A percentile compares a stretch with the other conserved stretches of the same genome.
Evolutionary conservation across 495 filamentous ascomycete species (phyloP).

Genomic region (Xylaria telfairii): DNA sequence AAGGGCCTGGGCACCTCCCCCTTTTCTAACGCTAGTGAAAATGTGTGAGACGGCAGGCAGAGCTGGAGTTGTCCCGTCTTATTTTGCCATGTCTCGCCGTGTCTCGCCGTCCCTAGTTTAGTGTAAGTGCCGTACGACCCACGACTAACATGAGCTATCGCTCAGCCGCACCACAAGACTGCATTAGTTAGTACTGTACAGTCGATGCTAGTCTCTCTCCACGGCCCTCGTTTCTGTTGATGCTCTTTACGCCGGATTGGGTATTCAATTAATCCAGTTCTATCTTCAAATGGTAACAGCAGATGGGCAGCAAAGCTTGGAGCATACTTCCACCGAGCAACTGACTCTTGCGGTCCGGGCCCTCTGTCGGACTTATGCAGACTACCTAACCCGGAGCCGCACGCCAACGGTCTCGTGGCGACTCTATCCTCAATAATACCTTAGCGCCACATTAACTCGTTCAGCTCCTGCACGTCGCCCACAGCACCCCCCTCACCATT

Average conservation of each 20-base stretch:
- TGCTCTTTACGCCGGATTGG: background rate
- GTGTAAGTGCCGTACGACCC: background rate
- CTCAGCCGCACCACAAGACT: background rate
- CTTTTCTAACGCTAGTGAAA: background rate
- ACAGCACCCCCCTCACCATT: constrained; percentile 26
- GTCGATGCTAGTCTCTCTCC: background rate
- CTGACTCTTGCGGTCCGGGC: background rate
- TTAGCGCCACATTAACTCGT: constrained; percentile 33
- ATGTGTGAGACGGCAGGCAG: background rate
- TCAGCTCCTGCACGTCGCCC: constrained; percentile 42
- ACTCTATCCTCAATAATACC: constrained; percentile 32
- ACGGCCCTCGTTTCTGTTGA: background rate
- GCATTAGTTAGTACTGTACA: background rate
- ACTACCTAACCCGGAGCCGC: constrained; percentile 4
- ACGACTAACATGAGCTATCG: background rate
- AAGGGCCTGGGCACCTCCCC: background rate
- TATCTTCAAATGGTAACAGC: background rate
- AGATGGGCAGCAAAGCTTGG: background rate
- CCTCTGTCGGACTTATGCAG: background rate
- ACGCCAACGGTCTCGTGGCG: constrained; percentile 27
- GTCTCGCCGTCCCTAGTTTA: background rate
- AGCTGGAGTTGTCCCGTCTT: constrained; percentile 16
- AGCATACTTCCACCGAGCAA: background rate
- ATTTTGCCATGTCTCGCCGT: constrained; percentile 19
- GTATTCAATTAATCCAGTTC: background rate